These are phyloP conservation scores for Suillus paluster DNA, from an alignment of 768 basidiomycete species.

Conservation along the genomic window DNA sequence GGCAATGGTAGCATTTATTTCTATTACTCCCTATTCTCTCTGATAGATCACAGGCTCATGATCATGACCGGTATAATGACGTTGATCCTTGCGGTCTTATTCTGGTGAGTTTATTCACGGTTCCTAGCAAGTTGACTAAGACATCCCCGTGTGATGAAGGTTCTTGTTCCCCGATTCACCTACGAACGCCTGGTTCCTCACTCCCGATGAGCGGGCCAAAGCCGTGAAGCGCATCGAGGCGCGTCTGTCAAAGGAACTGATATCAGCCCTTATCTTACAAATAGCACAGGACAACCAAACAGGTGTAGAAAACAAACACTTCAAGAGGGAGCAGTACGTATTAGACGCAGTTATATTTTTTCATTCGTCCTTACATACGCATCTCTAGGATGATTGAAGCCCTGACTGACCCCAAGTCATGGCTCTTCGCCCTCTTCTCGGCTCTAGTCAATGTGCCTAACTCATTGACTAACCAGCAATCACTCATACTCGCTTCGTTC, in stretches of 20 bases:
- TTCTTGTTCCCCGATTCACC: constrained; percentile 72
- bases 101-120: constrained; percentile 45
- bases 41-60: constrained; percentile 52
- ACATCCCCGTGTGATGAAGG: constrained; percentile 29
- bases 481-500: constrained; percentile 62
- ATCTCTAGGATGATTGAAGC: constrained; percentile 60
- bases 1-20: constrained; percentile 58
- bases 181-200: constrained; percentile 68
- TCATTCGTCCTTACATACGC: background rate
- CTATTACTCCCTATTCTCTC: constrained; percentile 4
- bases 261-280: background rate
- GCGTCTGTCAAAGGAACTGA: constrained; percentile 1
- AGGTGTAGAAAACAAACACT: constrained; percentile 28
- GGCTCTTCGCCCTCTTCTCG: constrained; percentile 67
- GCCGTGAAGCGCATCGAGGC: constrained; percentile 65
- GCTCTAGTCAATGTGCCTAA: constrained; percentile 61
- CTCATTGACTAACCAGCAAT: constrained; percentile 59
- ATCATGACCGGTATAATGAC: constrained; percentile 64
- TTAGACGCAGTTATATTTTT: background rate
- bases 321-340: constrained; percentile 72
- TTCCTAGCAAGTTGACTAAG: too few species aligned
- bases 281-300: constrained; percentile 8
- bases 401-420: constrained; percentile 63
- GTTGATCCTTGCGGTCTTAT: constrained; percentile 48
- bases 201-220: constrained; percentile 52